Evolutionary conservation across 331 rosid genomes (phyloP), one percentile per base, ranked within the genome.

Genomic region (Quercus lobata): DNA sequence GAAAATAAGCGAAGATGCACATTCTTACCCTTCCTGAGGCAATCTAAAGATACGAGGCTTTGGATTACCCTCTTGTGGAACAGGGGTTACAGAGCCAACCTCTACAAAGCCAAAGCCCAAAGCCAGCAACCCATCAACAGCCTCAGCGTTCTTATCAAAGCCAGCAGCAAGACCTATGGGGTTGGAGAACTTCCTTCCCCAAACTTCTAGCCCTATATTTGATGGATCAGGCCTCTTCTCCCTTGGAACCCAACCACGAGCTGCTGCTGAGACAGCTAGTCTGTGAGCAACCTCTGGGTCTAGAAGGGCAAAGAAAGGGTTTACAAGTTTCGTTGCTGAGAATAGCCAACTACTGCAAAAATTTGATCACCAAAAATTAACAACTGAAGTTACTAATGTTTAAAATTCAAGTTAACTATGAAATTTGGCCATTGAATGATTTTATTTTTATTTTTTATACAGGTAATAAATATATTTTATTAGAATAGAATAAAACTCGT

Each of bases 121-220:
- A 77, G 78, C 93, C 85, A 95, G 99, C 62, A 95, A 89, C 35
- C 99, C 99, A 81, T 95, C 99, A 68, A 93, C 85, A 69, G 99
- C 99, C 89, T 83, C 97, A 1, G 99, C 99, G 63, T 95, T 90
- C 83, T 95, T 95, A 89, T 95, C 99, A 82, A 95, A 95, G 77
- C 99, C 99, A 32, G 99, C 99, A 80, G 99, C 99, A 84, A 95
- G 99, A 79, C 99, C 99, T 57, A 95, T 16, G n/a, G 99, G 99
- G 60, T 95, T 95, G 76, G 97, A 91, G 82, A 95, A 95, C 77
- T 92, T 95, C 86, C 96, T 91, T 84, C 99, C 99, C 99, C 99
- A 95, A 84, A 95, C 99, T 84, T 95, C 89, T 63, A 92, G 88
- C 30, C 94, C 93, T 80, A 95, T 77, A 84, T 58, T 84, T 82